phyloP scores from a whole-genome alignment of 768 basidiomycete genomes.

The Leccinum truebloodii region DNA sequence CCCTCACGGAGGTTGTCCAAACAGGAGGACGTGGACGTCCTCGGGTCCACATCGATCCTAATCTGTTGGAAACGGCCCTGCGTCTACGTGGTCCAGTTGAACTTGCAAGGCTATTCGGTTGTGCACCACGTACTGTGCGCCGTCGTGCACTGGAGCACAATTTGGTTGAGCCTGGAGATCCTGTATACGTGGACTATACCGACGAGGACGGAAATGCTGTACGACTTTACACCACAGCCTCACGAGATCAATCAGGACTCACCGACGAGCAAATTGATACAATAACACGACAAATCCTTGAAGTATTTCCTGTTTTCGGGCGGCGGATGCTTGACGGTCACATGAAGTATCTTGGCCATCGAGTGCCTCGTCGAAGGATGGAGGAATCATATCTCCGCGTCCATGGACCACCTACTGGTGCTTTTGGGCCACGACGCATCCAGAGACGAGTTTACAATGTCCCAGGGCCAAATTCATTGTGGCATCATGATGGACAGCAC shows the following conservation, averaged over 20 bases:
- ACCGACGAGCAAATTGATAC: not conserved
- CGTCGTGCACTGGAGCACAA: not conserved
- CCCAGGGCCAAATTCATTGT: not conserved
- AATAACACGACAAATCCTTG: conserved; percentile 1
- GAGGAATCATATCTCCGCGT: not conserved
- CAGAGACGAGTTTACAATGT: not conserved
- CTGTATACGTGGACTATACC: not conserved
- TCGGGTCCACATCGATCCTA: not conserved
- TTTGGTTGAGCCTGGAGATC: not conserved
- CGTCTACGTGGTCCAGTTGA: not conserved
- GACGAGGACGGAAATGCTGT: not conserved
- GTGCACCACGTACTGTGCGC: not conserved
- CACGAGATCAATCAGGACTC: not conserved
- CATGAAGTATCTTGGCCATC: not conserved
- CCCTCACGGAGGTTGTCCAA: not conserved
- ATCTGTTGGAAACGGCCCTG: not conserved
- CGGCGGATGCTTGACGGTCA: not conserved
- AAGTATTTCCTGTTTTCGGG: not conserved
- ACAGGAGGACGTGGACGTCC: not conserved
- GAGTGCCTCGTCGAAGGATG: not conserved
- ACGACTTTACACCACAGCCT: not conserved
- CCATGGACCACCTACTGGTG: not conserved
- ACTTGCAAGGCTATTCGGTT: not conserved
- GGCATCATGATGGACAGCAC: not conserved
- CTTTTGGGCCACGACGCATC: not conserved